Evolutionary conservation across 73 alveolate species (phyloP).

Genomic region (Paramecium caudatum): DNA sequence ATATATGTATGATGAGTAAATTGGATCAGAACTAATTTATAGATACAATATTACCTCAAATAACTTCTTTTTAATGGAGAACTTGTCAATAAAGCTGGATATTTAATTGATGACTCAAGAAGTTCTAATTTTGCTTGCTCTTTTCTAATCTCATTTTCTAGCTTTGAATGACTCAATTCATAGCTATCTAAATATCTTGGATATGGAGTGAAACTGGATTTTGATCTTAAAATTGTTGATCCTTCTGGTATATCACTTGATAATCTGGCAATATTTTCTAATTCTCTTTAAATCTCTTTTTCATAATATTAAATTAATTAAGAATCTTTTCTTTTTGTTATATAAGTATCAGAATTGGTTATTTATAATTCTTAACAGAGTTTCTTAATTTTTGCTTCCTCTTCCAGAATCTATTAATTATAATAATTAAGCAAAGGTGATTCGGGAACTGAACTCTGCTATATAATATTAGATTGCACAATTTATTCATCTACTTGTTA

Average conservation of each 20-base stretch:
- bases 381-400: background rate
- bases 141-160: constrained; percentile 26
- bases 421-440: constrained; percentile 1
- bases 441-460: background rate
- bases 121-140: background rate
- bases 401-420: background rate
- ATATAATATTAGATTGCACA: background rate
- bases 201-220: background rate
- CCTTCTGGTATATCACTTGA: background rate
- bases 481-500: background rate
- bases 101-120: no score
- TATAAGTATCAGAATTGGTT: background rate
- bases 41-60: background rate
- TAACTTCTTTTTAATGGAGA: background rate
- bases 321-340: background rate
- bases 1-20: no score
- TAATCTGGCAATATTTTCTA: background rate
- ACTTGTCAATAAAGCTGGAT: no score
- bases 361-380: background rate
- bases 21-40: no score
- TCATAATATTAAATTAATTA: constrained; percentile 3
- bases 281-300: constrained; percentile 1
- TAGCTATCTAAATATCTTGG: background rate
- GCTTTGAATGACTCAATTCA: background rate
- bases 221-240: background rate